phyloP scores from a whole-genome alignment of 129 eudicot species.

The Lactuca sativa region DNA sequence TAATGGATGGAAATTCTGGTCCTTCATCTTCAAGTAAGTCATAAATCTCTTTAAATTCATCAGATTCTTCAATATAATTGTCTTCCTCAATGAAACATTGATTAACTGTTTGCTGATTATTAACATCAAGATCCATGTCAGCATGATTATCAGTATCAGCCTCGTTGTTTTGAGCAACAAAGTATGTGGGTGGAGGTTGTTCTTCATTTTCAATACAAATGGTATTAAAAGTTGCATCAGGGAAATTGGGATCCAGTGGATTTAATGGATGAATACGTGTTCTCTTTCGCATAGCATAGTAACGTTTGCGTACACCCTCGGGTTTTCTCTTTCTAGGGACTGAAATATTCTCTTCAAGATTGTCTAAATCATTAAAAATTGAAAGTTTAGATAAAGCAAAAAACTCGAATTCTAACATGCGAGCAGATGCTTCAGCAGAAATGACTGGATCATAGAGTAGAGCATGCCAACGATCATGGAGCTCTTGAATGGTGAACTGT shows the following conservation, averaged over 20 bases:
- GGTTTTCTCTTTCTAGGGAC: conserved; percentile 52
- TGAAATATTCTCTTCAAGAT: conserved; percentile 22
- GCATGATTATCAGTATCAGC: conserved; percentile 12
- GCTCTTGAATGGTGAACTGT: conserved; percentile 52
- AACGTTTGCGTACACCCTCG: conserved; percentile 44
- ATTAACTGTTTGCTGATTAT: conserved; percentile 1
- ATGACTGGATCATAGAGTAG: conserved; percentile 54
- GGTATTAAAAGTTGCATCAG: conserved; percentile 15
- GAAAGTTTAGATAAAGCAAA: conserved; percentile 26
- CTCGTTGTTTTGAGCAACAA: conserved; percentile 20
- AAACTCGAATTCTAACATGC: conserved; percentile 48
- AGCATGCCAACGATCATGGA: conserved; percentile 68
- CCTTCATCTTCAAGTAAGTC: conserved; percentile 44
- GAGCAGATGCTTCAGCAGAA: conserved; percentile 50
- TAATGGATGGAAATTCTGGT: conserved; percentile 31
- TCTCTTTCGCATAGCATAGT: conserved; percentile 62
- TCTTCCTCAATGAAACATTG: conserved; percentile 14
- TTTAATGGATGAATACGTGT: conserved; percentile 39
- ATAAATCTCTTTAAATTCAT: conserved; percentile 29
- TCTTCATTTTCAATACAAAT: conserved; percentile 15
- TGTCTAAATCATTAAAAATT: conserved; percentile 17
- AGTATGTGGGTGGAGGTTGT: conserved; percentile 25
- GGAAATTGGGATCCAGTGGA: conserved; percentile 24
- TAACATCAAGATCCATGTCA: conserved; percentile 15
- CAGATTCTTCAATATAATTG: conserved; percentile 26